Evolutionary conservation across 164 flowering plant genomes (phyloP).

Genomic region (Vitis amurensis): DNA sequence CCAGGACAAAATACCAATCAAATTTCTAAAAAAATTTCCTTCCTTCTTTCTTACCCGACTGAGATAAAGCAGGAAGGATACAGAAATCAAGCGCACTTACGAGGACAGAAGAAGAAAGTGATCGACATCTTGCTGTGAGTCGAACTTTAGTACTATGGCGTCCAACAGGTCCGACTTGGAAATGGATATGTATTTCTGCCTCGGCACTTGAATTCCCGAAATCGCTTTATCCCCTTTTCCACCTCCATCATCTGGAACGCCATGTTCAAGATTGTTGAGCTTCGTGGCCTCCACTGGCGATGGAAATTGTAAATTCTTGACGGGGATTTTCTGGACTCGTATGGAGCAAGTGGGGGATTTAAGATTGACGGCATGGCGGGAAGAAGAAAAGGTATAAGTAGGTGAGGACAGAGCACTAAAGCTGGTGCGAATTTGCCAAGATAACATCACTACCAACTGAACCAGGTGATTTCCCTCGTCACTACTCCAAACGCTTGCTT

Average conservation of each 20-base stretch:
- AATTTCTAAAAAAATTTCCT: too few species aligned
- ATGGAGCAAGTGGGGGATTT: neutral
- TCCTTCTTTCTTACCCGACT: too few species aligned
- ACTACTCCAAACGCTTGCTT: too few species aligned
- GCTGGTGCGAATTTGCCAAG: slow-evolving; percentile 10
- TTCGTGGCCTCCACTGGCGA: neutral
- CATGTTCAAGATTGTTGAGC: neutral
- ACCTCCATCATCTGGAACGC: neutral
- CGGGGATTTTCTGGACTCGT: slow-evolving; percentile 5
- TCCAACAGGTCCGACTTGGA: slow-evolving; percentile 64
- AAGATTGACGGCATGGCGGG: neutral
- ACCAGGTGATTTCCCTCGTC: too few species aligned
- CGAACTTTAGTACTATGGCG: slow-evolving; percentile 49
- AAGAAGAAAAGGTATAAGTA: neutral
- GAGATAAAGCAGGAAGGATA: neutral
- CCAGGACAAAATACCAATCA: too few species aligned
- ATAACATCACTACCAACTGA: neutral
- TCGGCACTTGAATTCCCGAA: slow-evolving; percentile 67
- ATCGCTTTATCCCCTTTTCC: slow-evolving; percentile 25
- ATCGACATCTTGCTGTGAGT: slow-evolving; percentile 32
- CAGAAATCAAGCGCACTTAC: slow-evolving; percentile 30
- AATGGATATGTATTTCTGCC: slow-evolving; percentile 62
- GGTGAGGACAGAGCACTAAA: slow-evolving; percentile 3
- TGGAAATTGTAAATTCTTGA: slow-evolving; percentile 3
- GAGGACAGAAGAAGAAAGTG: slow-evolving; percentile 59